These are phyloP conservation scores for Cercophora scortea DNA, from an alignment of 495 filamentous ascomycete species.

Conservation along the genomic window DNA sequence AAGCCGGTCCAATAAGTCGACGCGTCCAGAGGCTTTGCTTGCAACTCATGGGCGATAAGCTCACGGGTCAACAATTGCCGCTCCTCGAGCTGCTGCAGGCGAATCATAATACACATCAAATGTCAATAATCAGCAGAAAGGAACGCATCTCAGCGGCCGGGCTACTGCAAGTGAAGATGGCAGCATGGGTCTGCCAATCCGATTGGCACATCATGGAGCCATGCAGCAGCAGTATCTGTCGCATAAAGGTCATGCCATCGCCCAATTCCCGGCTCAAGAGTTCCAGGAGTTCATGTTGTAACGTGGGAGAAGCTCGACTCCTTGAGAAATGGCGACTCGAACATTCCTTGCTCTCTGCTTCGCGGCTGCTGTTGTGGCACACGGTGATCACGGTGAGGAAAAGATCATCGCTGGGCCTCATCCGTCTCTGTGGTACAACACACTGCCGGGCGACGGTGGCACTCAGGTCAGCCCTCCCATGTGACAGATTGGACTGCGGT, in stretches of 20 bases:
- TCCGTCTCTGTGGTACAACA: conserved; percentile 47
- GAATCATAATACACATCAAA: no score
- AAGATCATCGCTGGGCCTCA: conserved; percentile 39
- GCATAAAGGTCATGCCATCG: no score
- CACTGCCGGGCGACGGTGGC: conserved; percentile 48
- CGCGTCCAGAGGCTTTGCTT: neutral
- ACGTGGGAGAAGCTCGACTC: no score
- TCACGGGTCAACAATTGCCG: neutral
- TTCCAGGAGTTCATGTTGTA: neutral
- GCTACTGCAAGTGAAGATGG: conserved; percentile 1
- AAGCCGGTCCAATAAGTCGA: neutral
- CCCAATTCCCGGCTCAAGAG: neutral
- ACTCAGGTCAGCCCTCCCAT: conserved; percentile 36
- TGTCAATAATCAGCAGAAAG: neutral
- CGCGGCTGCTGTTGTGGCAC: conserved; percentile 20
- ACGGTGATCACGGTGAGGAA: conserved; percentile 29
- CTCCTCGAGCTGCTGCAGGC: neutral
- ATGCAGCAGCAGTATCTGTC: neutral
- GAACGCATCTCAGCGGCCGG: neutral
- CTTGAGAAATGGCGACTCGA: conserved; percentile 13
- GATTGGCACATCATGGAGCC: neutral
- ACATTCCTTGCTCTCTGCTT: conserved; percentile 17
- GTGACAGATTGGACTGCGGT: neutral
- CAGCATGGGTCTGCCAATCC: conserved; percentile 1
- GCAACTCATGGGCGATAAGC: neutral